Percentiles rank a stretch among this genome's conserved stretches.
Evolutionary conservation across 2,329 filamentous ascomycete species (phyloP).

Genomic region (Thielaviopsis euricoi): DNA sequence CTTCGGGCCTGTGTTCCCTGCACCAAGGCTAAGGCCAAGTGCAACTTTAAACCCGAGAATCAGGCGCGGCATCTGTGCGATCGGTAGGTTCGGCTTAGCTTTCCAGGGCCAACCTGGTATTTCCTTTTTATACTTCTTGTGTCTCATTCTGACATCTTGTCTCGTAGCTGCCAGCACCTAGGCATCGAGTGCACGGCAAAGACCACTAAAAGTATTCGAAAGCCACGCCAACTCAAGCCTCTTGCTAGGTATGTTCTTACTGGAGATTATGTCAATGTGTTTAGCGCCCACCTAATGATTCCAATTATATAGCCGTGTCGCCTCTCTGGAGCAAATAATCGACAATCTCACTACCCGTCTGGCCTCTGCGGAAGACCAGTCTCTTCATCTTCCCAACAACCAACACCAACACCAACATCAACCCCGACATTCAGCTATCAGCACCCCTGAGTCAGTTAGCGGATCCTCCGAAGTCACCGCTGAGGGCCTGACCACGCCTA

Average conservation of each 20-base stretch:
- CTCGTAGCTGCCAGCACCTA: conserved; percentile 16
- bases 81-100: conserved; percentile 6
- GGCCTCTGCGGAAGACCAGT: conserved; percentile 5
- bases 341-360: conserved; percentile 13
- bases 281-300: neutral
- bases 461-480: conserved; percentile 5
- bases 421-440: conserved; percentile 1
- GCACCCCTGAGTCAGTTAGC: conserved; percentile 9
- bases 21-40: conserved; percentile 13
- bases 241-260: conserved; percentile 15
- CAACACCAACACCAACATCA: neutral
- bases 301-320: conserved; percentile 14
- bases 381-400: neutral
- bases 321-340: conserved; percentile 15
- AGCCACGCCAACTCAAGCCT: conserved; percentile 18
- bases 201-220: conserved; percentile 18
- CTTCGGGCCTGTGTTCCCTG: conserved; percentile 13
- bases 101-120: neutral
- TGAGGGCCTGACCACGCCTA: conserved; percentile 3
- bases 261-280: neutral
- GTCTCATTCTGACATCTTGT: neutral
- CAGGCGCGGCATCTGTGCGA: conserved; percentile 10
- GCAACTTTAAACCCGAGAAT: conserved; percentile 12
- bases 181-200: conserved; percentile 18
- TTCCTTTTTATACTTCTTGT: neutral